phyloP scores from a whole-genome alignment of 2,329 filamentous ascomycete genomes.

The Drechslerella dactyloides region DNA sequence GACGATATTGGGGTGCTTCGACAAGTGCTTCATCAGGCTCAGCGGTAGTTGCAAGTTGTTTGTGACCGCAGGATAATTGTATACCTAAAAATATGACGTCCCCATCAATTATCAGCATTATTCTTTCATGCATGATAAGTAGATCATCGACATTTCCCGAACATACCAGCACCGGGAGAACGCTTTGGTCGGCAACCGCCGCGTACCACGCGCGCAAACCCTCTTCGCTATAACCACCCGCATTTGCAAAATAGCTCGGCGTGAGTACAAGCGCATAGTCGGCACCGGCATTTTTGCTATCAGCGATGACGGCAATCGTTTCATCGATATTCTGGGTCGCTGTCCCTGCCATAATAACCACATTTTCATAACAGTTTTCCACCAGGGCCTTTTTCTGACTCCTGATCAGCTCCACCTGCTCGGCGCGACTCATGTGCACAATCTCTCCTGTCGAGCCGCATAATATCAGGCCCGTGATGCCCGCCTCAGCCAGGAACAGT shows the following conservation, averaged over 20 bases:
- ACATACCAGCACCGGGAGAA: constrained; percentile 67
- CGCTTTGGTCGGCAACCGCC: constrained; percentile 67
- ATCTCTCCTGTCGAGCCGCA: constrained; percentile 71
- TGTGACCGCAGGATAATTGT: constrained; percentile 71
- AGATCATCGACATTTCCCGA: no score
- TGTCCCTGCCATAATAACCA: constrained; percentile 69
- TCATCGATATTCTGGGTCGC: constrained; percentile 69
- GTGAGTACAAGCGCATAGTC: constrained; percentile 69
- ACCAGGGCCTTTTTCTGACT: constrained; percentile 65
- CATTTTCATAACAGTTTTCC: constrained; percentile 65
- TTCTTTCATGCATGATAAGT: not conserved
- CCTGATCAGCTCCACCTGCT: constrained; percentile 65
- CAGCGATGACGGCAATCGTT: constrained; percentile 65
- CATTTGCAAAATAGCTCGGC: constrained; percentile 70
- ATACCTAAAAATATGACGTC: constrained; percentile 57
- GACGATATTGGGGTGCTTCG: constrained; percentile 70
- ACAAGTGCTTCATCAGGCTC: constrained; percentile 65
- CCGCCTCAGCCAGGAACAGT: constrained; percentile 67
- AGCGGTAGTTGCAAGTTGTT: constrained; percentile 69
- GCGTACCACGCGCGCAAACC: constrained; percentile 69
- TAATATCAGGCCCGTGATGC: constrained; percentile 68
- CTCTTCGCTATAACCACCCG: constrained; percentile 63
- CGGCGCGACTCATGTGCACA: constrained; percentile 67
- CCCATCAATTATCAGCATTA: no score
- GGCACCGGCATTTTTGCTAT: constrained; percentile 61